phyloP scores from a whole-genome alignment of 352 stramenopile genomes.

The Pythium monospermum region DNA sequence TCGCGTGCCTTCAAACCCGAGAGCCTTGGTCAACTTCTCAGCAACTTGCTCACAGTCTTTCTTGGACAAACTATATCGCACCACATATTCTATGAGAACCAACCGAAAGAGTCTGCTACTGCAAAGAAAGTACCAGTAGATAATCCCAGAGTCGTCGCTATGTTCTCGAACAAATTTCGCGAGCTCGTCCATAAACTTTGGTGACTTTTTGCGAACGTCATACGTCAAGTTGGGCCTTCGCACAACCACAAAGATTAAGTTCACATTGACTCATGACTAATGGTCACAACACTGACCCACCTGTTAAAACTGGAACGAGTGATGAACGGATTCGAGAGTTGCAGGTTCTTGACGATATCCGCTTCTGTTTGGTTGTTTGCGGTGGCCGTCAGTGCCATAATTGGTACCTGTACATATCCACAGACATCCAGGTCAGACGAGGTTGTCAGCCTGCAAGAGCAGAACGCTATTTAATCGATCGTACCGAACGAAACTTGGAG shows the following conservation, averaged over 20 bases:
- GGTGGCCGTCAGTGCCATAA: conserved; percentile 87
- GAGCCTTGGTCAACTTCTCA: conserved; percentile 71
- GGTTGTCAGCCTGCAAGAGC: too few relatives aligned
- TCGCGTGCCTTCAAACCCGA: conserved; percentile 67
- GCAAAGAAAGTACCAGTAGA: conserved; percentile 59
- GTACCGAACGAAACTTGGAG: conserved; percentile 90
- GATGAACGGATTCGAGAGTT: conserved; percentile 67
- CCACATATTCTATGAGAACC: conserved; percentile 3
- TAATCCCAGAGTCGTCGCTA: conserved; percentile 86
- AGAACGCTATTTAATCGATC: too few relatives aligned
- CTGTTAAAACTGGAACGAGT: conserved; percentile 85
- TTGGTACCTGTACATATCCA: conserved; percentile 49
- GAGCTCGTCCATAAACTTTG: conserved; percentile 81
- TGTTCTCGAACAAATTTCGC: conserved; percentile 70
- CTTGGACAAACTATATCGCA: conserved; percentile 75
- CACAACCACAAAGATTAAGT: too few relatives aligned
- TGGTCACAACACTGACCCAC: conserved; percentile 27
- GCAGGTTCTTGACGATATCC: conserved; percentile 79
- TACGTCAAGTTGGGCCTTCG: conserved; percentile 80
- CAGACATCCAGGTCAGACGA: neutral
- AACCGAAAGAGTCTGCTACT: neutral
- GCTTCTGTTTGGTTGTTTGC: conserved; percentile 79
- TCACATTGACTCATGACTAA: too few relatives aligned
- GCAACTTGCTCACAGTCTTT: conserved; percentile 84
- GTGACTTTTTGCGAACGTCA: conserved; percentile 72